Evolutionary conservation across 2,329 filamentous ascomycete genomes (phyloP).

Genomic region (Apiospora kogelbergensis): DNA sequence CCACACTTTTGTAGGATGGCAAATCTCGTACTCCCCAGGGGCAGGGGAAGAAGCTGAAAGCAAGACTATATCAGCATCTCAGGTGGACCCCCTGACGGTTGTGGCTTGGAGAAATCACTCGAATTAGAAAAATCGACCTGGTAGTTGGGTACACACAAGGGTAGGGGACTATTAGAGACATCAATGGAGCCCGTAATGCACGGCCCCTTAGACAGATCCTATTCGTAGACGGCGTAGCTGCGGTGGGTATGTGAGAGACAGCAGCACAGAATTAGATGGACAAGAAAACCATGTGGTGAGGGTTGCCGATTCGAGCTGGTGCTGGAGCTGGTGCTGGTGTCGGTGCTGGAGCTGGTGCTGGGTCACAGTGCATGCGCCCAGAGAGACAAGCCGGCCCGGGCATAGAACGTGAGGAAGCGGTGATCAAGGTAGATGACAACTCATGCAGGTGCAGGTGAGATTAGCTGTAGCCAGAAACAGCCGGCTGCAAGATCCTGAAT

Average conservation of each 20-base stretch:
- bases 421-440: not conserved
- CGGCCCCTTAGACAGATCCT: not conserved
- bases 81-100: not conserved
- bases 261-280: not conserved
- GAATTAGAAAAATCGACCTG: not conserved
- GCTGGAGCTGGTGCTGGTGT: no score
- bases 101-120: not conserved
- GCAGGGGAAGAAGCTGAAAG: not conserved
- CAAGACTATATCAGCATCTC: constrained; percentile 4
- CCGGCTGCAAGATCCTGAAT: not conserved
- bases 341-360: not conserved
- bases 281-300: not conserved
- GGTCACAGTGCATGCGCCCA: constrained; percentile 2
- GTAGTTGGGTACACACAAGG: constrained; percentile 7
- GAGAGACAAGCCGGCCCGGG: not conserved
- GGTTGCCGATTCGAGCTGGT: not conserved
- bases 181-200: not conserved
- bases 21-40: not conserved
- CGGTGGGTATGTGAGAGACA: not conserved
- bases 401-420: not conserved
- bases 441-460: not conserved
- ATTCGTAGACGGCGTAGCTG: not conserved
- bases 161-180: not conserved
- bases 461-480: not conserved
- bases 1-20: not conserved